Conservation (phyloP, 1,139 yeast genomes). For the Yamadazyma atmosphaerica region DNA sequence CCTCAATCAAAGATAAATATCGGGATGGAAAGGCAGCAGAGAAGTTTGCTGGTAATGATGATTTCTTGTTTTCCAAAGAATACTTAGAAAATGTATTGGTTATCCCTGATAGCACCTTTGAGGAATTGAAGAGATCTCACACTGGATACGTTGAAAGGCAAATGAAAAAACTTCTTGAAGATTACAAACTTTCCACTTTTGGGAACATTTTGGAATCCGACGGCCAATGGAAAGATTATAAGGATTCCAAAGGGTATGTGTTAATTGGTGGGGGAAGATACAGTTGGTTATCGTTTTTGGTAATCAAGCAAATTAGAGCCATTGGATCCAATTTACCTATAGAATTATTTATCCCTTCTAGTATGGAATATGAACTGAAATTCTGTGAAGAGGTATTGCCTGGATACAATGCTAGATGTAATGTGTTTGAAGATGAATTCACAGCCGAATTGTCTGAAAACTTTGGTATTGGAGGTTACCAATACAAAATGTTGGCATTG, state of each 20-base stretch:
- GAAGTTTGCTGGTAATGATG: slow-evolving; percentile 22
- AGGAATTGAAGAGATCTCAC: slow-evolving; percentile 36
- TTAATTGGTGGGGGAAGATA: slow-evolving; percentile 47
- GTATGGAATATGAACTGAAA: slow-evolving; percentile 47
- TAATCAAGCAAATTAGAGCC: slow-evolving; percentile 41
- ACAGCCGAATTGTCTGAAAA: slow-evolving; percentile 22
- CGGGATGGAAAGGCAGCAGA: slow-evolving; percentile 34
- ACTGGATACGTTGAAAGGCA: slow-evolving; percentile 28
- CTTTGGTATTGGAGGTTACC: slow-evolving; percentile 54
- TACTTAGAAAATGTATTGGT: slow-evolving; percentile 42
- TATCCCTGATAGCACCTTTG: slow-evolving; percentile 30
- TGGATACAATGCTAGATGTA: slow-evolving; percentile 54
- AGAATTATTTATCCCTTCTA: slow-evolving; percentile 53
- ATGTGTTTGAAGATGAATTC: slow-evolving; percentile 40
- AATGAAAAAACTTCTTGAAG: slow-evolving; percentile 31
- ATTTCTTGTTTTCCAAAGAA: slow-evolving; percentile 37
- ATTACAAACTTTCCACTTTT: slow-evolving; percentile 35
- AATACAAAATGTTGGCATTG: slow-evolving; percentile 62
- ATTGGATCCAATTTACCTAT: slow-evolving; percentile 42
- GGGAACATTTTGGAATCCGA: slow-evolving; percentile 36
- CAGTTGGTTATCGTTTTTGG: slow-evolving; percentile 47
- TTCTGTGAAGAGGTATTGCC: slow-evolving; percentile 56
- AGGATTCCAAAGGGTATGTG: slow-evolving; percentile 41
- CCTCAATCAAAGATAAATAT: slow-evolving; percentile 37
- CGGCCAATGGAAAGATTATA: slow-evolving; percentile 37